Evolutionary conservation across 768 basidiomycete species (phyloP), one percentile per base, ranked within the genome.

Genomic region (Lactarius tabidus): DNA sequence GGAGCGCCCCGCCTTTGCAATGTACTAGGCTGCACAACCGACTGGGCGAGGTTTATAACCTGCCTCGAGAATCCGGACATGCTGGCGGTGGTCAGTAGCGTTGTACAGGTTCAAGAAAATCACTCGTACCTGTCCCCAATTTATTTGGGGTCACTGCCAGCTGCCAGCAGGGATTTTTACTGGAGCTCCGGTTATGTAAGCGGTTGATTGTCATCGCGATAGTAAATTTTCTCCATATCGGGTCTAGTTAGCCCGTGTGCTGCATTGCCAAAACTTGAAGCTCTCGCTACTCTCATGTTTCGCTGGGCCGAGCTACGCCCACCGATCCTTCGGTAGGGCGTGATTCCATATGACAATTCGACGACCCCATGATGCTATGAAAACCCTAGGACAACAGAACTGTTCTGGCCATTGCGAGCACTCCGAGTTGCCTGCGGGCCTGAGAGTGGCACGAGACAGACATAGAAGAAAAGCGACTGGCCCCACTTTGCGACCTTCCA

Each of bases 51-150:
- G 39, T 31, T 33, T 26, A 67, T 56, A 51, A 60, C 12, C 29
- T 60, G 60, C 12, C 28, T 57, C n/a, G 59, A 64, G 39, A 64
- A 58, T 12, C 33, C 51, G 33, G 68, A 31, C 67, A 70, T 69
- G 60, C 1, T 36, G 33, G 10, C 4, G 33, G 53, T n/a, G 2
- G 23, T 45, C 43, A 26, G 28, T 6, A 36, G 4, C 14, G 18
- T 6, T 12, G n/a, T 14, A 48, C 45, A 14, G 23, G 45, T 2
- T 7, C 43, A 48, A 10, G 4, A 9, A 26, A 14, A 15, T 17
- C 48, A 8, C 15, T 10, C n/a, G 3, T 6, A n/a, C 43, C n/a
- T 8, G 1, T 8, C 43, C 20, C 9, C 43, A 10, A 12, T 18
- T 43, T 43, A n/a, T 43, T 43, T 9, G 10, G 43, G 43, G 43